Percentiles rank a stretch among this genome's conserved stretches.
Evolutionary conservation across 2,329 filamentous ascomycete genomes (phyloP).

Genomic region (Fonsecaea pedrosoi): DNA sequence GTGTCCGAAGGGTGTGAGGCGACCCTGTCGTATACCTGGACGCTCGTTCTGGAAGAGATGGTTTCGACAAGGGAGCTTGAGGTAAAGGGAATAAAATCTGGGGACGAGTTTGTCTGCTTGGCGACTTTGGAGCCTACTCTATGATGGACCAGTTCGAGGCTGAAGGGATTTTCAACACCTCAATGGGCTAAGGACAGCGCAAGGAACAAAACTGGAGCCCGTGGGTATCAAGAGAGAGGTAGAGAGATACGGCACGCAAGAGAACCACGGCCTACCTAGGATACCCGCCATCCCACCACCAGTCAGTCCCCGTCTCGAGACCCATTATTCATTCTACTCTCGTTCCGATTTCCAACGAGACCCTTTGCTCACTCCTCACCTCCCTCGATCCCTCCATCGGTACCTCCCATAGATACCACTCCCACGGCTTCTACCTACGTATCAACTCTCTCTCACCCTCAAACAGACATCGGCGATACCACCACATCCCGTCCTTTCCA

Average conservation of each 20-base stretch:
- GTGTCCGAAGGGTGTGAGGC: slow-evolving; percentile 6
- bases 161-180: slow-evolving; percentile 7
- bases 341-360: slow-evolving; percentile 1
- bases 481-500: slow-evolving; percentile 1
- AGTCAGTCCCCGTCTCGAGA: not conserved
- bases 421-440: not conserved
- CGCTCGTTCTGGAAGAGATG: slow-evolving; percentile 5
- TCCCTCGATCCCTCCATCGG: not conserved
- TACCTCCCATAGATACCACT: too few relatives aligned
- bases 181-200: slow-evolving; percentile 1
- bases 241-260: not conserved
- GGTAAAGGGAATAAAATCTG: not conserved
- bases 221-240: not conserved
- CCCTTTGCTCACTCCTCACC: not conserved
- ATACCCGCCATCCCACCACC: slow-evolving; percentile 1
- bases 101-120: slow-evolving; percentile 4
- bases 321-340: not conserved
- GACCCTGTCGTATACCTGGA: slow-evolving; percentile 18
- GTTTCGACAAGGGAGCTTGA: not conserved
- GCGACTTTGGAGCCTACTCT: not conserved
- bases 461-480: not conserved
- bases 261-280: not conserved
- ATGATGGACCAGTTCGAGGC: not conserved
- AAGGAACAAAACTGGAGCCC: slow-evolving; percentile 5
- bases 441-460: not conserved